Percentiles rank a stretch among this genome's conserved stretches.
These are phyloP conservation scores for Podospora comata DNA, from an alignment of 495 filamentous ascomycete genomes.

Conservation along the genomic window DNA sequence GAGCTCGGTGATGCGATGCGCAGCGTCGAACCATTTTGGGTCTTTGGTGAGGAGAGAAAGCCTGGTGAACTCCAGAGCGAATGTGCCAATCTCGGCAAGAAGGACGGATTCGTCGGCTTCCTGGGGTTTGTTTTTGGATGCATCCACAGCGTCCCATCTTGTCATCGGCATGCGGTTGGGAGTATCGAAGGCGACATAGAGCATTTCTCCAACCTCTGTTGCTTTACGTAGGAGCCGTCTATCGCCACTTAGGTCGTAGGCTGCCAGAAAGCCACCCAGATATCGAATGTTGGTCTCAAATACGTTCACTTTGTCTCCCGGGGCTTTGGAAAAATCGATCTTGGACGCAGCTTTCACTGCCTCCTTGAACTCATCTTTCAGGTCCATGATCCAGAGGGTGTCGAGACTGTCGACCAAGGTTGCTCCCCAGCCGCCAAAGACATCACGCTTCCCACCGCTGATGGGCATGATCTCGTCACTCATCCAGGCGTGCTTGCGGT, in stretches of 20 bases:
- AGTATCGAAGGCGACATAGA: conserved; percentile 87
- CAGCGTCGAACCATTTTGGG: conserved; percentile 81
- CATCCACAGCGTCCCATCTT: conserved; percentile 53
- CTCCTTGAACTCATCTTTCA: conserved; percentile 84
- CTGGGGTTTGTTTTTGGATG: conserved; percentile 33
- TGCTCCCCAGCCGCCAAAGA: conserved; percentile 93
- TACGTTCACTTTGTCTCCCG: conserved; percentile 56
- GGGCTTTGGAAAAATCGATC: conserved; percentile 80
- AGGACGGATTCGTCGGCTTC: conserved; percentile 35
- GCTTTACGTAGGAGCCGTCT: conserved; percentile 74
- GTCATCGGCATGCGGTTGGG: conserved; percentile 86
- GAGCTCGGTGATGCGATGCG: conserved; percentile 72
- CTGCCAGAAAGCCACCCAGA: conserved; percentile 71
- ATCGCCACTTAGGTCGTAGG: conserved; percentile 69
- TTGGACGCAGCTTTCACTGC: conserved; percentile 71
- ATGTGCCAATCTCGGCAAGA: conserved; percentile 65
- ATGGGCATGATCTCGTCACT: conserved; percentile 73
- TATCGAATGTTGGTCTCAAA: conserved; percentile 83
- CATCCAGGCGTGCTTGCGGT: conserved; percentile 71
- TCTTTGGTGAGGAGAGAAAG: conserved; percentile 77
- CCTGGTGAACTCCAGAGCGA: conserved; percentile 82
- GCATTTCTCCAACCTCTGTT: conserved; percentile 73
- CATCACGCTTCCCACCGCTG: conserved; percentile 49
- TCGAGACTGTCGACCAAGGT: conserved; percentile 89
- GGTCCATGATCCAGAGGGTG: conserved; percentile 91